Conservation (phyloP, 75 land plant species). For the Chamaecyparis obtusa region DNA sequence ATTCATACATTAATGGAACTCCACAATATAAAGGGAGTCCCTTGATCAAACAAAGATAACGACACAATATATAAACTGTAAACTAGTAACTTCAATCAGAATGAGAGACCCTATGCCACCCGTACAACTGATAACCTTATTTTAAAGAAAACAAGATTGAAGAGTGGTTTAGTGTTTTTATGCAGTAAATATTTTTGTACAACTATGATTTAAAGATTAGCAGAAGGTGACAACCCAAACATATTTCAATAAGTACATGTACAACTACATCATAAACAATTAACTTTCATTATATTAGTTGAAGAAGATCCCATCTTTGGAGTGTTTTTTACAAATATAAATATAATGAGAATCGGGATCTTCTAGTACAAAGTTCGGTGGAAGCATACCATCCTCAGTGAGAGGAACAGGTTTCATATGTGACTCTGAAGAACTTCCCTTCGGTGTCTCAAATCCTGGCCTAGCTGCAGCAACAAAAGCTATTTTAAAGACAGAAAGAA, state of each 20-base stretch:
- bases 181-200: background rate
- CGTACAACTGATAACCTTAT: background rate
- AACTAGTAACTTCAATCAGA: background rate
- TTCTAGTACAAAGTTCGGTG: conserved; percentile 52
- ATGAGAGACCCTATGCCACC: background rate
- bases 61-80: background rate
- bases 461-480: conserved; percentile 49
- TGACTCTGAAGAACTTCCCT: conserved; percentile 28
- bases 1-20: background rate
- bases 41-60: background rate
- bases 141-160: background rate
- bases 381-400: conserved; percentile 56
- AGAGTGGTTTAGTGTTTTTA: background rate
- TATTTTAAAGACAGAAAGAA: background rate
- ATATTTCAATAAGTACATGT: background rate
- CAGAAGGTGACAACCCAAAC: background rate
- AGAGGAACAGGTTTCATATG: conserved; percentile 65
- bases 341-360: conserved; percentile 89
- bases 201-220: conserved; percentile 5
- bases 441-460: conserved; percentile 59
- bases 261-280: background rate
- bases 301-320: background rate
- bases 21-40: background rate
- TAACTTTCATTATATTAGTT: background rate
- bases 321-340: conserved; percentile 69